phyloP scores from a whole-genome alignment of 2,329 filamentous ascomycete genomes.

The Pseudopithomyces maydicus region DNA sequence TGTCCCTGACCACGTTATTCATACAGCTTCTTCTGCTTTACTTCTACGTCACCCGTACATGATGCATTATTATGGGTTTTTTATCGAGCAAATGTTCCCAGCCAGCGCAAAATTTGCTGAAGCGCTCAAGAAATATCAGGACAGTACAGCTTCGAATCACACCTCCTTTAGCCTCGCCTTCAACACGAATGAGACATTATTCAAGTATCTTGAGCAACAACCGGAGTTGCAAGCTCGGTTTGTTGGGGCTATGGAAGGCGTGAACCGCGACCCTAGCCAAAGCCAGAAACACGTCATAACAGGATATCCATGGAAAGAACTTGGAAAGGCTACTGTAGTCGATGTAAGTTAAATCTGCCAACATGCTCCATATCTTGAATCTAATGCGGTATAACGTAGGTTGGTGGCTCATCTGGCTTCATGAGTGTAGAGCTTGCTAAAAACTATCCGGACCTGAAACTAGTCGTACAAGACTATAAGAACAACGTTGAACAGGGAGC shows the following conservation, averaged over 20 bases:
- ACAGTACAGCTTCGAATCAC: background rate
- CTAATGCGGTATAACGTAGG: background rate
- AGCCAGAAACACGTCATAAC: background rate
- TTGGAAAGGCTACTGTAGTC: background rate
- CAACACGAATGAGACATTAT: slow-evolving; percentile 2
- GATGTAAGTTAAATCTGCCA: background rate
- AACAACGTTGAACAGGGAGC: slow-evolving; percentile 13
- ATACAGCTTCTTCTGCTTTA: slow-evolving; percentile 2
- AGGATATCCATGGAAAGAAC: slow-evolving; percentile 3
- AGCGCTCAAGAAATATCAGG: slow-evolving; percentile 1
- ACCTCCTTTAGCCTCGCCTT: slow-evolving; percentile 3
- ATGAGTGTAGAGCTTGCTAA: slow-evolving; percentile 3
- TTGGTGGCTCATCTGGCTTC: slow-evolving; percentile 6
- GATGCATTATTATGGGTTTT: slow-evolving; percentile 1
- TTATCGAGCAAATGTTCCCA: slow-evolving; percentile 4
- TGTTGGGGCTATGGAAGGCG: slow-evolving; percentile 2
- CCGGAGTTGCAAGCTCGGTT: slow-evolving; percentile 4
- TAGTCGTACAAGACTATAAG: slow-evolving; percentile 4
- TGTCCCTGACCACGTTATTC: background rate
- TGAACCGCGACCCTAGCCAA: background rate
- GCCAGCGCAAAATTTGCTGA: slow-evolving; percentile 3
- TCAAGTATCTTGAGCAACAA: background rate
- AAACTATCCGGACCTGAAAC: background rate
- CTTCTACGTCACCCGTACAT: slow-evolving; percentile 1
- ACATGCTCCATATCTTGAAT: background rate